Conservation (phyloP, 164 flowering plant genomes). For the Aristolochia fimbriata region DNA sequence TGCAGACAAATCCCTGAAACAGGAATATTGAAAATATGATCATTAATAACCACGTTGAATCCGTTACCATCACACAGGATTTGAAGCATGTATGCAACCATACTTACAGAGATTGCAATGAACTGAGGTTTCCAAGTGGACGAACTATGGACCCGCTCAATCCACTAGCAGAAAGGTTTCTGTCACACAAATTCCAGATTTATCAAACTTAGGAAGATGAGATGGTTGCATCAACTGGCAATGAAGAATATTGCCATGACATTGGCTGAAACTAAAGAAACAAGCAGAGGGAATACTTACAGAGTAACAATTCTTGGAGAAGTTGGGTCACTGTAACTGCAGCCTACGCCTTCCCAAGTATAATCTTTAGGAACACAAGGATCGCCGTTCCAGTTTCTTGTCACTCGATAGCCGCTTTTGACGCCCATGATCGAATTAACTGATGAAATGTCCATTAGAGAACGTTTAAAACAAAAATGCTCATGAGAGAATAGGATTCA, state of each 20-base stretch:
- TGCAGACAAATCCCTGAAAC: slow-evolving; percentile 2
- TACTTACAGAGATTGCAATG: slow-evolving; percentile 1
- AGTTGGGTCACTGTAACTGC: slow-evolving; percentile 13
- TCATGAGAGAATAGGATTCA: too few species aligned
- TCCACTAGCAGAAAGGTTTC: slow-evolving; percentile 1
- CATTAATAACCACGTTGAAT: not conserved
- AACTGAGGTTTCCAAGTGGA: not conserved
- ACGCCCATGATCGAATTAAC: slow-evolving; percentile 31
- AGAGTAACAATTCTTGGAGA: not conserved
- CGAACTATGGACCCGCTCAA: not conserved
- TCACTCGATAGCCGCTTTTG: slow-evolving; percentile 20
- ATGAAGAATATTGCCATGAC: too few species aligned
- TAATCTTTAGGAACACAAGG: slow-evolving; percentile 34
- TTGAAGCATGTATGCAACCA: not conserved
- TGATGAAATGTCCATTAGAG: not conserved
- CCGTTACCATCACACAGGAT: not conserved
- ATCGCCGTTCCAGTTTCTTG: slow-evolving; percentile 47
- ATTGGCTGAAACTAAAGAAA: not conserved
- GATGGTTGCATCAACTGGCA: too few species aligned
- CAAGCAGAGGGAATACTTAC: not conserved
- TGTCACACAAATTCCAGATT: not conserved
- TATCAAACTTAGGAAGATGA: not conserved
- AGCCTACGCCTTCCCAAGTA: slow-evolving; percentile 36
- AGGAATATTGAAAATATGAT: not conserved
- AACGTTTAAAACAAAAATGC: too few species aligned